Base-by-base conservation (phyloP, 164 flowering plant genomes). In the Cinnamomum chago region DNA sequence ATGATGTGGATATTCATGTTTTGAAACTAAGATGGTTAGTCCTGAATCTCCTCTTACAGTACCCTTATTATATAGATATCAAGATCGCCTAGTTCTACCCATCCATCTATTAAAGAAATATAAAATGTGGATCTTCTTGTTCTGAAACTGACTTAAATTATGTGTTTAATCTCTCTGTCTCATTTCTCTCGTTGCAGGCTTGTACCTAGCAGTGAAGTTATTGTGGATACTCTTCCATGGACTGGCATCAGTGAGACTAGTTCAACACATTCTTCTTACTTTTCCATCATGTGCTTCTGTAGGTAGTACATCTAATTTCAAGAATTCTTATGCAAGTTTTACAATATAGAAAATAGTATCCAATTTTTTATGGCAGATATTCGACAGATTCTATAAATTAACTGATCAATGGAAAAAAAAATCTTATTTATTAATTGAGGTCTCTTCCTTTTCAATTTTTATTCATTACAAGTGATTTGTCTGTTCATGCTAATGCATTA, bases 211-310 rank as follows among this genome's bases (percentile, higher is more conserved):
- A 69, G 28, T 85, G 70, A 84, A 81, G 79, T 75, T 87, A 47
- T 23, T 88, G 10, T 95, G 92, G 98, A 78, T 89, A 75, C 71
- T 85, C 18, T 81, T 71, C 74, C 97, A 95, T 83, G 98, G 98
- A 70, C 70, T 86, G 27, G 93, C 87, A 65, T 85, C 97, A 11
- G 87, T 84, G 66, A 81, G 76, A 76, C 79, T 93, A 50, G 82
- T 93, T 77, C 91, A 86, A 81, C 90, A 90, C 76, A 76, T 90
- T 72, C 86, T 92, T 70, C 62, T 75, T 73, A 87, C 87, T 60
- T 95, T 95, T 74, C 96, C 98, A 35, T 86, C 86, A 62, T 95
- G 99, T 84, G 93, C 95, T 76, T 95, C 99, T 30, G 81, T 95
- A 72, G 99, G 99, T 95, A 81, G 99, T 95, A 80, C 70, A 82